phyloP scores from a whole-genome alignment of 1,284 basidiomycete genomes.

The Leccinum subspadiceum region DNA sequence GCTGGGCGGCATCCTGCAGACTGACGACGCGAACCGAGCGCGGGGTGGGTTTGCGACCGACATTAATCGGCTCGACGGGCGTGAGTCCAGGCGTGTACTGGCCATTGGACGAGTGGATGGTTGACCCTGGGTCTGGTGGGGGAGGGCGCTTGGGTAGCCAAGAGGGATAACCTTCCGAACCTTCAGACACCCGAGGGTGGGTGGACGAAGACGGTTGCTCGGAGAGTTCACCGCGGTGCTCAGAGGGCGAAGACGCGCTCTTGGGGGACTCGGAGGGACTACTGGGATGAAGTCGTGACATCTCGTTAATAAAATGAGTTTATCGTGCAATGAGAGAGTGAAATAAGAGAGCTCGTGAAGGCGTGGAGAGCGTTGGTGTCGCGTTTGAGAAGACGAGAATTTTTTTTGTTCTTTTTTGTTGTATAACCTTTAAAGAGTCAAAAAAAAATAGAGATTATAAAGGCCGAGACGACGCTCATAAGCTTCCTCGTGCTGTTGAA shows the following conservation, averaged over 20 bases:
- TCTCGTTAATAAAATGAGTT: conserved; percentile 39
- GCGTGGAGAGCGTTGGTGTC: conserved; percentile 32
- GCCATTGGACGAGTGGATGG: conserved; percentile 57
- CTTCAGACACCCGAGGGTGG: conserved; percentile 40
- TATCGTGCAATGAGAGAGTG: conserved; percentile 30
- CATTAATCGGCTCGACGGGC: conserved; percentile 43
- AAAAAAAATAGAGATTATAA: conserved; percentile 17
- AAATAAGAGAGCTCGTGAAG: conserved; percentile 33
- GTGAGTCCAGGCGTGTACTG: conserved; percentile 39
- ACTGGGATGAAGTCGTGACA: conserved; percentile 46
- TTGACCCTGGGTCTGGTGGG: conserved; percentile 69
- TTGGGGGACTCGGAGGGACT: conserved; percentile 36
- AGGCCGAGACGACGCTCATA: background rate
- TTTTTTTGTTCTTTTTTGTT: conserved; percentile 21
- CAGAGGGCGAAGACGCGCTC: conserved; percentile 30
- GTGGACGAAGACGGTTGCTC: conserved; percentile 37
- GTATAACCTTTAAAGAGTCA: conserved; percentile 7
- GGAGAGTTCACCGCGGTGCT: conserved; percentile 31
- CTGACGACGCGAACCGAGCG: conserved; percentile 77
- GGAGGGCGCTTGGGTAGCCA: conserved; percentile 80
- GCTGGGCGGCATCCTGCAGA: conserved; percentile 48
- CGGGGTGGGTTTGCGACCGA: conserved; percentile 71
- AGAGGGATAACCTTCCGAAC: conserved; percentile 72
- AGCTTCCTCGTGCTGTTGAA: too few species aligned
- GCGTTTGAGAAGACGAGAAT: conserved; percentile 27